phyloP scores from a whole-genome alignment of 2,329 filamentous ascomycete species.

The Pyrenophora tritici-repentis region DNA sequence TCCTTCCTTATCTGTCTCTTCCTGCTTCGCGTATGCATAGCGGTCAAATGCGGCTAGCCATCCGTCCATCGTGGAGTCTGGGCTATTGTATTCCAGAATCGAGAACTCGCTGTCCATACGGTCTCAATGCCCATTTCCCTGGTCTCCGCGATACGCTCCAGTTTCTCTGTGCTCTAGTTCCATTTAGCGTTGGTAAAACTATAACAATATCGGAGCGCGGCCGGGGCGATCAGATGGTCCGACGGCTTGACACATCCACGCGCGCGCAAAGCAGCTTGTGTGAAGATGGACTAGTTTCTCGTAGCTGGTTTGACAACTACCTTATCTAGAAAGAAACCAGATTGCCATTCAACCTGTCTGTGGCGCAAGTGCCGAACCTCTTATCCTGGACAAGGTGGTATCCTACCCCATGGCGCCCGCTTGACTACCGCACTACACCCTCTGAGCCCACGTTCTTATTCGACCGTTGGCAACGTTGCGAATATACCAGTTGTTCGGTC shows the following conservation, averaged over 20 bases:
- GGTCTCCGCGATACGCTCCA: conserved; percentile 2
- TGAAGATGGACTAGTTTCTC: conserved; percentile 14
- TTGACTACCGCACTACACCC: conserved; percentile 14
- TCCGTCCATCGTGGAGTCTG: neutral
- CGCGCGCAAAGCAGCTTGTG: conserved; percentile 25
- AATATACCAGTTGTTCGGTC: neutral
- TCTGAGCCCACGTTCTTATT: conserved; percentile 5
- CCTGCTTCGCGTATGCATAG: conserved; percentile 11
- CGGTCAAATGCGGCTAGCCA: conserved; percentile 33
- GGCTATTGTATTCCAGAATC: neutral
- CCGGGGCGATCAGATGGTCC: conserved; percentile 25
- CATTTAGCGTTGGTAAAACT: conserved; percentile 5
- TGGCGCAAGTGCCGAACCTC: conserved; percentile 20
- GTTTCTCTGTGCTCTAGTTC: conserved; percentile 1
- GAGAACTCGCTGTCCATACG: conserved; percentile 3
- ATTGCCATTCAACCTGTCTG: neutral
- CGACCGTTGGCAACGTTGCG: neutral
- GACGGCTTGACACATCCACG: conserved; percentile 30
- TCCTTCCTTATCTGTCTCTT: conserved; percentile 28
- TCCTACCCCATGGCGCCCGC: conserved; percentile 19
- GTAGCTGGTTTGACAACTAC: conserved; percentile 20
- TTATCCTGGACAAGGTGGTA: conserved; percentile 36
- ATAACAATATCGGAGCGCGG: conserved; percentile 6
- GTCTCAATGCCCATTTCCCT: neutral
- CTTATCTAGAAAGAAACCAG: conserved; percentile 9